Evolutionary conservation across 169 alveolate genomes (phyloP).

Genomic region (Plasmodium inui): DNA sequence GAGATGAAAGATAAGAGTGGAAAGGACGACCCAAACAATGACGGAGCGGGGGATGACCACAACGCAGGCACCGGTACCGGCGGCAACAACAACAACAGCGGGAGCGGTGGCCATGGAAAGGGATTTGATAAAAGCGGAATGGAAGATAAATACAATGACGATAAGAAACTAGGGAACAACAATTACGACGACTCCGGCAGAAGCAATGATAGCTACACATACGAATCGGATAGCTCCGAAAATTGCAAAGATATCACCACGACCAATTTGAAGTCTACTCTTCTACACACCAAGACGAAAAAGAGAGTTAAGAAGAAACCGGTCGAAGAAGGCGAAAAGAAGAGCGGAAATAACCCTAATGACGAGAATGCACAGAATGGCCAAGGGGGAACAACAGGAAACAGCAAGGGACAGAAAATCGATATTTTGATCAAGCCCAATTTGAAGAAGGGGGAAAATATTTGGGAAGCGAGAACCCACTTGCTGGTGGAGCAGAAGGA

Average conservation of each 20-base stretch:
- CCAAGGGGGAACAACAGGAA: not conserved
- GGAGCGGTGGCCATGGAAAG: not conserved
- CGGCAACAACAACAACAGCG: not conserved
- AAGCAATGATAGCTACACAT: constrained; percentile 35
- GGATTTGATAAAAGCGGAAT: constrained; percentile 10
- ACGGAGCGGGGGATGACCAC: not conserved
- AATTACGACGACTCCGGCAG: constrained; percentile 5
- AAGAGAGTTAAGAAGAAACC: constrained; percentile 45
- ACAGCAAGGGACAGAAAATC: constrained; percentile 23
- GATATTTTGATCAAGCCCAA: constrained; percentile 52
- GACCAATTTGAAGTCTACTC: constrained; percentile 62
- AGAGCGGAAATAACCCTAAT: not conserved
- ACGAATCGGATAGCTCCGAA: constrained; percentile 39
- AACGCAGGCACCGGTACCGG: not conserved
- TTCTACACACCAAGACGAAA: constrained; percentile 46
- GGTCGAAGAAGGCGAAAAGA: constrained; percentile 17
- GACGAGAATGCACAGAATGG: constrained; percentile 13
- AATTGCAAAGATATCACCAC: constrained; percentile 71
- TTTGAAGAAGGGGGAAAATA: constrained; percentile 73
- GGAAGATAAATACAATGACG: constrained; percentile 29
- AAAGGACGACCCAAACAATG: constrained; percentile 45
- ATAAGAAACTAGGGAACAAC: constrained; percentile 11
- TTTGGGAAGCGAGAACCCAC: constrained; percentile 73
- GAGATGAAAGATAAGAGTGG: constrained; percentile 12
- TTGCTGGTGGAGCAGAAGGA: constrained; percentile 52